phyloP scores from a whole-genome alignment of 2,329 filamentous ascomycete genomes.

The Trichophyton benhamiae region DNA sequence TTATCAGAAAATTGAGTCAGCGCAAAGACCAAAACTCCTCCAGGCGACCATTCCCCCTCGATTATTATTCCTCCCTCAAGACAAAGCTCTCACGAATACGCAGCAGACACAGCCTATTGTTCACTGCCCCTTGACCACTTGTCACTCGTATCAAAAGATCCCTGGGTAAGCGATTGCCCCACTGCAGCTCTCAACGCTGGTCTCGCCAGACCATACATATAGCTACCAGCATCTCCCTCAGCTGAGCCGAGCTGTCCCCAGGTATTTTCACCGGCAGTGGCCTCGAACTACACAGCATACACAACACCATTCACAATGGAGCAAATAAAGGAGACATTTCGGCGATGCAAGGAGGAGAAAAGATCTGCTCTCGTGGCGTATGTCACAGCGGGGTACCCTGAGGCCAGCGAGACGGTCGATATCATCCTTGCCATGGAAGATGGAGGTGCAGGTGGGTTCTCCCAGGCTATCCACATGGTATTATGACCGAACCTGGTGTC shows the following conservation, averaged over 20 bases:
- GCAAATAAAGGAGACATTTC: conserved; percentile 44
- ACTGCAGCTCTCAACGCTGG: neutral
- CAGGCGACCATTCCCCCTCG: neutral
- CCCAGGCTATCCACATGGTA: neutral
- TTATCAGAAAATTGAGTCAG: neutral
- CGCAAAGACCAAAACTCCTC: neutral
- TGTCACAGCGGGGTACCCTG: conserved; percentile 88
- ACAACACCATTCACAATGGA: conserved; percentile 31
- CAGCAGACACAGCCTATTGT: neutral
- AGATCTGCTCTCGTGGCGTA: conserved; percentile 85
- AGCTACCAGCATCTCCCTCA: neutral
- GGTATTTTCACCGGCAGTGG: neutral
- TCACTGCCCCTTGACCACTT: neutral
- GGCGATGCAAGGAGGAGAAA: conserved; percentile 44
- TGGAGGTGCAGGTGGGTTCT: conserved; percentile 65
- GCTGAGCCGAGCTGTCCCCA: neutral
- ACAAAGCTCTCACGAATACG: neutral
- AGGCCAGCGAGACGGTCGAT: conserved; percentile 65
- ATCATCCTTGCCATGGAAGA: conserved; percentile 82
- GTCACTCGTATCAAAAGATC: too few species aligned
- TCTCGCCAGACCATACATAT: neutral
- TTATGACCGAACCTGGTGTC: neutral
- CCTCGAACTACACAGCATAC: neutral
- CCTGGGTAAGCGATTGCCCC: neutral
- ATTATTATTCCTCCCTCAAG: neutral